phyloP scores from a whole-genome alignment of 306 rosid genomes.

The Corylus americana region DNA sequence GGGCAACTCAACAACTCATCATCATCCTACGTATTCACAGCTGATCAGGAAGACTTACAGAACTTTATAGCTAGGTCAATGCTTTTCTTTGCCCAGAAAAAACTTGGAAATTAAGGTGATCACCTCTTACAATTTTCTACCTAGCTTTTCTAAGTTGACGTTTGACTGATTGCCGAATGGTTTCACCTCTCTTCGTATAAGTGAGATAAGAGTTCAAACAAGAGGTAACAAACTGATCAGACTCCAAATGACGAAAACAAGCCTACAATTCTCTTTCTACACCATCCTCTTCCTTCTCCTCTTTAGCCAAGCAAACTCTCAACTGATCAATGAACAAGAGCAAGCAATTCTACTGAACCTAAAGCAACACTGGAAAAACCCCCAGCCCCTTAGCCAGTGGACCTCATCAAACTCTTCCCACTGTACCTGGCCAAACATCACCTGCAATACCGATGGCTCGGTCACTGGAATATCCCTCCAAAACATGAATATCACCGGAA shows the following conservation, averaged over 20 bases:
- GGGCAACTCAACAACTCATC: no score
- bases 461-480: constrained; percentile 38
- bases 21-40: no score
- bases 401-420: constrained; percentile 40
- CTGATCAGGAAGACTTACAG: no score
- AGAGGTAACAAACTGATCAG: background rate
- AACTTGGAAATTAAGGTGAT: no score
- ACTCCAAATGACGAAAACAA: constrained; percentile 32
- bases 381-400: constrained; percentile 53
- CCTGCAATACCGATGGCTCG: constrained; percentile 39
- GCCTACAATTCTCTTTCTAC: constrained; percentile 10
- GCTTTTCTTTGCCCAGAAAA: no score
- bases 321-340: constrained; percentile 44
- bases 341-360: constrained; percentile 42
- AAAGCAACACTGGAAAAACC: constrained; percentile 44
- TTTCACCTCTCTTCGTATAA: no score
- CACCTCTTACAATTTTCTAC: no score
- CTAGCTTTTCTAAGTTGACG: no score
- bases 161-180: no score
- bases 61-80: no score
- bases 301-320: constrained; percentile 32
- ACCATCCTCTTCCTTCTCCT: constrained; percentile 29
- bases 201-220: background rate
- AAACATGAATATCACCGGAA: constrained; percentile 15
- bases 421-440: constrained; percentile 61